Conservation (phyloP, 2,329 filamentous ascomycete species). For the Myriosclerotinia duriaeana region DNA sequence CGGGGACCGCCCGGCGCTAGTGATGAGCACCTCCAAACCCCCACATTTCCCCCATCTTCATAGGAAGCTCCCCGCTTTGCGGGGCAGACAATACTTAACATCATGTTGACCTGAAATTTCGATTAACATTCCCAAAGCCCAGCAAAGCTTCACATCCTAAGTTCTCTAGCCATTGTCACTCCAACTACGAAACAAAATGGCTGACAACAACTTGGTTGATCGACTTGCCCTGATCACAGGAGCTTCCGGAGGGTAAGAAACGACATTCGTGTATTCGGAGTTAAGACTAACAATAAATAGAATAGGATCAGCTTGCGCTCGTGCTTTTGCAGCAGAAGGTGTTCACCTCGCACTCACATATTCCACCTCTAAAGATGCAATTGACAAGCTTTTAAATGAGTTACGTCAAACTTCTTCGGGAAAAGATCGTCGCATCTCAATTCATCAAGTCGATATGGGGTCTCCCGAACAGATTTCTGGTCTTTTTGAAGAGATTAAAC, state of each 20-base stretch:
- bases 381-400: conserved; percentile 46
- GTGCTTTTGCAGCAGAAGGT: conserved; percentile 52
- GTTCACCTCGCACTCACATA: conserved; percentile 60
- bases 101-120: not conserved
- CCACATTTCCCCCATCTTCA: conserved; percentile 3
- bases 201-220: conserved; percentile 50
- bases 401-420: conserved; percentile 41
- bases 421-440: conserved; percentile 47
- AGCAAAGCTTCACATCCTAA: not conserved
- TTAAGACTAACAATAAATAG: conserved; percentile 42
- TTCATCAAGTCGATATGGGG: conserved; percentile 59
- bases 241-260: conserved; percentile 57
- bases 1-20: too few species aligned
- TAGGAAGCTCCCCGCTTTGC: not conserved
- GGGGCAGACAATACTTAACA: not conserved
- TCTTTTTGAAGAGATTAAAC: conserved; percentile 55
- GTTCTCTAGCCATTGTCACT: not conserved
- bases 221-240: conserved; percentile 59
- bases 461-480: conserved; percentile 52
- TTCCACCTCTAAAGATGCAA: conserved; percentile 47
- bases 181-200: conserved; percentile 10
- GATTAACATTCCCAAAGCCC: not conserved
- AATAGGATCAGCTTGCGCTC: conserved; percentile 60
- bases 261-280: not conserved
- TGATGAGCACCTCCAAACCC: too few species aligned